Base-by-base conservation (phyloP, 768 basidiomycete genomes). In the Tylopilus felleus region DNA sequence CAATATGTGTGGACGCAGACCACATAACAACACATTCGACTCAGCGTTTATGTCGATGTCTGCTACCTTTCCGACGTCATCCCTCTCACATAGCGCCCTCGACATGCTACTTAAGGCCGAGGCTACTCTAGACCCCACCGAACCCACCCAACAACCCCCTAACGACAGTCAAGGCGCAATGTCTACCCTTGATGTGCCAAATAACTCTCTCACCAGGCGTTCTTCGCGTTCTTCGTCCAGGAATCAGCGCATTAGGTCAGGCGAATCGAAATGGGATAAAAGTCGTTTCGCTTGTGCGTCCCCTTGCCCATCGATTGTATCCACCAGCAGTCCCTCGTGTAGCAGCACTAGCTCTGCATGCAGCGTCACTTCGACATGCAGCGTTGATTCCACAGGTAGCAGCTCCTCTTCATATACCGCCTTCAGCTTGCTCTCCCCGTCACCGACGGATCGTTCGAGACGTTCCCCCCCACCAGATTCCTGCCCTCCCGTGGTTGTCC, bases 401-500 rank as follows among this genome's bases (percentile, higher is more conserved):
- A 60, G 21, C 50, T 28, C 44, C 28, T 47, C 65, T 33, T 67
- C 56, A 22, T 55, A 41, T 46, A 22, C 59, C 31, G n/a, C 62
- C n/a, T 36, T 52, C 10, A 55, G 52, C 51, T 56, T 60, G 3
- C 48, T 62, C 46, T 55, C 60, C 4, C 59, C 65, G 9, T 72
- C 70, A 7, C 71, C 70, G 27, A 69, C 57, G 51, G 59, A 70
- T 39, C 71, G 67, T 21, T 60, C 47, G 49, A 62, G 66, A 42
- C 70, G 69, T 21, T 70, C 69, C 2, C 70, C 69, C 12, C 54
- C 70, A 35, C 59, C 70, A 49, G 70, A 65, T 35, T 70, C 63
- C 9, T 68, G 66, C 51, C 80, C 82, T 35, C 69, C 71, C 22
- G 77, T 83, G 74, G 58, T 70, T n/a, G 65, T 79, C 45, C 68